Evolutionary conservation across 441 rosid genomes (phyloP), one percentile per base, ranked within the genome.

Genomic region (Sinapis alba): DNA sequence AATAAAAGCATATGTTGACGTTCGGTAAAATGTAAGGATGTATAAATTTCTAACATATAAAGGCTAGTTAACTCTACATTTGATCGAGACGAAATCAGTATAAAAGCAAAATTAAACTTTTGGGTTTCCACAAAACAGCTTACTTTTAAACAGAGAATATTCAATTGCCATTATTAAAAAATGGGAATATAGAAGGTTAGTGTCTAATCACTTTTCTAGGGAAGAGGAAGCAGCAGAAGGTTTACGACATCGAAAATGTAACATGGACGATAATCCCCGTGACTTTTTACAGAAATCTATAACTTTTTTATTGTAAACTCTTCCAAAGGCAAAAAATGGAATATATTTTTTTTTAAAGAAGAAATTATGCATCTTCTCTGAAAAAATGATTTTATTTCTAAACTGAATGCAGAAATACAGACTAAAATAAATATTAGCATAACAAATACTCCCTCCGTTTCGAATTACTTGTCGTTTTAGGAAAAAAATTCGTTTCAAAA

Each of bases 181-280:
- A 56, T 76, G 62, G 16, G 71, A 63, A 73, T 68, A 62, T 26
- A 68, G 71, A 36, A 54, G 78, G 73, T 74, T 62, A 56, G 19
- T 11, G 71, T 60, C 59, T 72, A 60, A 72, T 66, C 65, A 67
- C 19, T 53, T 43, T 20, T 62, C 81, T 72, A 78, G 75, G 79
- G 72, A 79, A 74, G 68, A 59, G 69, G 69, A 74, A 74, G 38
- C 56, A 79, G 65, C 62, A 65, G 79, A 65, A 73, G 71, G 71
- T 68, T 78, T 54, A 73, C 71, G 67, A 78, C 78, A 62, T 72
- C 71, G 56, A 56, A 73, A 16, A 0, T 21, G 74, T 56, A 32
- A 56, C 16, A 5, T 45, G 41, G 62, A 73, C 68, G 78, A 45
- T 68, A 62, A 78, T 73, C 75, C 78, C 78, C 68, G 64, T 47